Conservation (phyloP, 1,284 basidiomycete genomes). For the Ustilago nuda region DNA sequence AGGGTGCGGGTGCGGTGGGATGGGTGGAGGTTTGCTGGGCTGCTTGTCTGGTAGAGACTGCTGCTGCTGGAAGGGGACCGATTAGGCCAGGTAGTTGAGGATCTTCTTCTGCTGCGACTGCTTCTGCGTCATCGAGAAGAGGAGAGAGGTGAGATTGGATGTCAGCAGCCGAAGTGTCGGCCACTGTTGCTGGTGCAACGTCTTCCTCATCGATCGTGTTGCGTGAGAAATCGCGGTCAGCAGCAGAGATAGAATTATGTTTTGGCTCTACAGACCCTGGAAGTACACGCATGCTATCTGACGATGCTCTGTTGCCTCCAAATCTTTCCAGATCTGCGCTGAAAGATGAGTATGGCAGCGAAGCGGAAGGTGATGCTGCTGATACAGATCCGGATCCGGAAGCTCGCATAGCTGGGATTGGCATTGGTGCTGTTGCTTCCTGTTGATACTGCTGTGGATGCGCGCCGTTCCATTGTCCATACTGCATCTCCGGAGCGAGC, state of each 20-base stretch:
- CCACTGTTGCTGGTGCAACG: neutral
- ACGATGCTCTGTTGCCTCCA: slow-evolving; percentile 33
- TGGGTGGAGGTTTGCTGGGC: neutral
- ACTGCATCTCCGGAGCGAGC: neutral
- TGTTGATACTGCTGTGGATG: slow-evolving; percentile 10
- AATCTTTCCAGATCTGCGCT: slow-evolving; percentile 38
- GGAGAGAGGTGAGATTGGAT: slow-evolving; percentile 14
- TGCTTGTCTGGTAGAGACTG: neutral
- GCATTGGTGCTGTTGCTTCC: slow-evolving; percentile 11
- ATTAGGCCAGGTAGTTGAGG: slow-evolving; percentile 27
- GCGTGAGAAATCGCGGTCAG: slow-evolving; percentile 10
- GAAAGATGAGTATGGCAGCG: slow-evolving; percentile 33
- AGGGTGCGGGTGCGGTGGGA: neutral
- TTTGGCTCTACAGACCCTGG: slow-evolving; percentile 44
- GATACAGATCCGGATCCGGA: neutral
- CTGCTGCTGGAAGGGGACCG: slow-evolving; percentile 27
- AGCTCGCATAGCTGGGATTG: slow-evolving; percentile 14
- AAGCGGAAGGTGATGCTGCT: slow-evolving; percentile 2
- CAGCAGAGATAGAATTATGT: slow-evolving; percentile 4
- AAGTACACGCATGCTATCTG: slow-evolving; percentile 48
- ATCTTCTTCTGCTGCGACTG: slow-evolving; percentile 7
- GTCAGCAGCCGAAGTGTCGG: slow-evolving; percentile 12
- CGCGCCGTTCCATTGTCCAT: neutral
- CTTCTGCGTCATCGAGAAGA: slow-evolving; percentile 2
- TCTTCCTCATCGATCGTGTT: slow-evolving; percentile 15